phyloP scores from a whole-genome alignment of 768 basidiomycete species.

The Psilocybe cubensis region DNA sequence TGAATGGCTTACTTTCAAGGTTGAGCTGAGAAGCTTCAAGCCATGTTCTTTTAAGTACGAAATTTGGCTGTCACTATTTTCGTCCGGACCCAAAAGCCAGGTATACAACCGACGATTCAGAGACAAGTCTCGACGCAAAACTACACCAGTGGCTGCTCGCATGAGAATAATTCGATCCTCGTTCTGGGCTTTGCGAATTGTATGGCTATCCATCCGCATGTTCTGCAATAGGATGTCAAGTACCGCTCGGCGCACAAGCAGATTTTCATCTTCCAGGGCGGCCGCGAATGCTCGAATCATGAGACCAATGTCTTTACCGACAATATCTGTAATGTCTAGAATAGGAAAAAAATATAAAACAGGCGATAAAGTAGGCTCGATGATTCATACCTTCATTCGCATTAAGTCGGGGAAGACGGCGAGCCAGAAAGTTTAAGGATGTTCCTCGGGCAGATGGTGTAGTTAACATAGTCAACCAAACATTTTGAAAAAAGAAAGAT shows the following conservation, averaged over 20 bases:
- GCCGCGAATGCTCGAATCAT: slow-evolving; percentile 94
- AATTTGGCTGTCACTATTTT: slow-evolving; percentile 75
- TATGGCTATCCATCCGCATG: slow-evolving; percentile 71
- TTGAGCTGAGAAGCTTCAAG: slow-evolving; percentile 69
- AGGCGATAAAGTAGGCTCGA: background rate
- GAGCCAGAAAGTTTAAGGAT: slow-evolving; percentile 84
- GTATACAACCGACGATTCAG: slow-evolving; percentile 91
- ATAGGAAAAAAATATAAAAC: background rate
- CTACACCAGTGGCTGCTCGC: slow-evolving; percentile 85
- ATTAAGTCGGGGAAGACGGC: slow-evolving; percentile 73
- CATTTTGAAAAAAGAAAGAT: slow-evolving; percentile 92
- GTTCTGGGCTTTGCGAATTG: slow-evolving; percentile 66
- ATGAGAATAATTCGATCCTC: slow-evolving; percentile 85
- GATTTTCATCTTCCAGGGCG: slow-evolving; percentile 90
- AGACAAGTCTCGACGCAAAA: slow-evolving; percentile 90
- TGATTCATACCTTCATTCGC: slow-evolving; percentile 64
- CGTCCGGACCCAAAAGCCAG: slow-evolving; percentile 89
- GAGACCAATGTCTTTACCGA: slow-evolving; percentile 87
- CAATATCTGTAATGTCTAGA: slow-evolving; percentile 67
- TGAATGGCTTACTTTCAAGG: slow-evolving; percentile 58
- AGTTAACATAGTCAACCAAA: slow-evolving; percentile 94
- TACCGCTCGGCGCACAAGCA: slow-evolving; percentile 84
- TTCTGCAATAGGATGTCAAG: slow-evolving; percentile 85
- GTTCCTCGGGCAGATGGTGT: slow-evolving; percentile 85
- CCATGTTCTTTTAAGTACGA: slow-evolving; percentile 70